Evolutionary conservation across 768 basidiomycete species (phyloP).

Genomic region (Boletus speciosus): DNA sequence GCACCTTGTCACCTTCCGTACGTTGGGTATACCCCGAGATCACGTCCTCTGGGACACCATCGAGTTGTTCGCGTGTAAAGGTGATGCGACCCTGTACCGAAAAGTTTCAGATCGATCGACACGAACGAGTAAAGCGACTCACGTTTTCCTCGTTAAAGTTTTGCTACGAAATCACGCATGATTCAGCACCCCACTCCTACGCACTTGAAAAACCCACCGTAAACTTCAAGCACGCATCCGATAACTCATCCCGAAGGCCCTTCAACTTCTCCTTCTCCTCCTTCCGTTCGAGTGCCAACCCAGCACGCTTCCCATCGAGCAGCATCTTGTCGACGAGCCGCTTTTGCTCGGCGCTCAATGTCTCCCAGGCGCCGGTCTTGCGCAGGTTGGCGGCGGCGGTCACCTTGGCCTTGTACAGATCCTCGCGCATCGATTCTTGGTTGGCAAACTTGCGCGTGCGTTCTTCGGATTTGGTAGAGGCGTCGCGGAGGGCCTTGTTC

Average conservation of each 20-base stretch:
- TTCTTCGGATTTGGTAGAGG: slow-evolving; percentile 72
- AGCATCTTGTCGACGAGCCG: slow-evolving; percentile 81
- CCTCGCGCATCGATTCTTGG: slow-evolving; percentile 76
- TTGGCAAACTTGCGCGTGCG: slow-evolving; percentile 67
- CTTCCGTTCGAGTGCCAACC: slow-evolving; percentile 66
- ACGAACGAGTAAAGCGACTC: slow-evolving; percentile 6
- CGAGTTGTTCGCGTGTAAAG: slow-evolving; percentile 71
- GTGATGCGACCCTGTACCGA: slow-evolving; percentile 49
- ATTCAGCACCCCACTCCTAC: background rate
- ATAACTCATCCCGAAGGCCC: slow-evolving; percentile 70
- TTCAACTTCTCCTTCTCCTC: slow-evolving; percentile 53
- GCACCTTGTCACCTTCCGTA: slow-evolving; percentile 51
- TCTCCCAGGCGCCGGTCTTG: slow-evolving; percentile 56
- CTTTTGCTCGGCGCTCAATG: slow-evolving; percentile 61
- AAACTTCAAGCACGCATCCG: slow-evolving; percentile 74
- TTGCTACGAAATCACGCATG: slow-evolving; percentile 46
- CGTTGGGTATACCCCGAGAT: slow-evolving; percentile 73
- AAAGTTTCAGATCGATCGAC: slow-evolving; percentile 2
- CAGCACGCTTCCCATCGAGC: slow-evolving; percentile 76
- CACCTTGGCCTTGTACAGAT: slow-evolving; percentile 72
- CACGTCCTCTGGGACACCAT: slow-evolving; percentile 79
- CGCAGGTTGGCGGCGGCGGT: slow-evolving; percentile 68
- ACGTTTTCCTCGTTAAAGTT: slow-evolving; percentile 90
- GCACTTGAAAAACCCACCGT: slow-evolving; percentile 45
- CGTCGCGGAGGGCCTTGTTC: slow-evolving; percentile 73